Conservation (phyloP, 1,284 basidiomycete species). For the Trametes polyzona region DNA sequence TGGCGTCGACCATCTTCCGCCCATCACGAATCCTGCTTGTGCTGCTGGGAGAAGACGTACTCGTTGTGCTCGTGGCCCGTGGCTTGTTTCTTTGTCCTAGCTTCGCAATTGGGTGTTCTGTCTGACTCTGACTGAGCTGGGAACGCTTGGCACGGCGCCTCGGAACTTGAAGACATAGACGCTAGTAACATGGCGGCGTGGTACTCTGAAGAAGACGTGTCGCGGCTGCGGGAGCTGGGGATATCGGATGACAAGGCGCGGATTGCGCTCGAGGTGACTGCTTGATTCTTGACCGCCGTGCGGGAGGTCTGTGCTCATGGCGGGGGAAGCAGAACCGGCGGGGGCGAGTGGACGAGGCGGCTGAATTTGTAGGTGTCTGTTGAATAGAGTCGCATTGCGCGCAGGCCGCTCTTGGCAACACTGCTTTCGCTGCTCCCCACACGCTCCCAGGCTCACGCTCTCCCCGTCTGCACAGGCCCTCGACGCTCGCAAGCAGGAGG, state of each 20-base stretch:
- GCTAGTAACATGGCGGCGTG: too few relatives aligned
- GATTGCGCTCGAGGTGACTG: constrained; percentile 21
- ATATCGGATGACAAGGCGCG: constrained; percentile 36
- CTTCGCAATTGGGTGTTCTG: neutral
- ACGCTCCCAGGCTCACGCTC: neutral
- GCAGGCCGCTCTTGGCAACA: constrained; percentile 23
- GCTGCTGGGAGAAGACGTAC: neutral
- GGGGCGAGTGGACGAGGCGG: constrained; percentile 15
- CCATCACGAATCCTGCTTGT: neutral
- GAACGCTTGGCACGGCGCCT: neutral
- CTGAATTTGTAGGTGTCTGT: constrained; percentile 19
- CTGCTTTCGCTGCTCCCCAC: constrained; percentile 8
- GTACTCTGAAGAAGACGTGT: constrained; percentile 65
- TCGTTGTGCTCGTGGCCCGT: neutral
- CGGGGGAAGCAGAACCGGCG: constrained; percentile 17
- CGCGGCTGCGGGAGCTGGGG: constrained; percentile 87
- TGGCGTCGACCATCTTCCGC: neutral
- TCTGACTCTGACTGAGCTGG: neutral
- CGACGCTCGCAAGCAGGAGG: constrained; percentile 34
- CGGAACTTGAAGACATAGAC: too few relatives aligned
- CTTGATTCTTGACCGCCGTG: neutral
- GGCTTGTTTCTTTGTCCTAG: neutral
- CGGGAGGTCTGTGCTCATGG: neutral
- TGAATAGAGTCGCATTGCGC: neutral
- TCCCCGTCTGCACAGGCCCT: constrained; percentile 30